phyloP scores from a whole-genome alignment of 768 basidiomycete genomes.

The Rhizopogon vulgaris region DNA sequence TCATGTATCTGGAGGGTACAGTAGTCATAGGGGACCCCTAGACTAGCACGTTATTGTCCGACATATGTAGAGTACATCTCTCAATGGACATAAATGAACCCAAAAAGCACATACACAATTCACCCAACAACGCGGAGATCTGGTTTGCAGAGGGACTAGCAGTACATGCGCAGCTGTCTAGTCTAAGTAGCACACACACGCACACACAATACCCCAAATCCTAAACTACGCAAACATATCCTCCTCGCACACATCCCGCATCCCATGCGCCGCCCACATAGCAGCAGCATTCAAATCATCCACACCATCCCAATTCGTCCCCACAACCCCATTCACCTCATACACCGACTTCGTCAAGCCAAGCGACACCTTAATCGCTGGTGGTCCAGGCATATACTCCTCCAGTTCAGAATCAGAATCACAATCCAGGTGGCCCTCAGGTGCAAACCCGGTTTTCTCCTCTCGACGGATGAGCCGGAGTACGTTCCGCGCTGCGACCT shows the following conservation, averaged over 20 bases:
- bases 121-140: too few relatives aligned
- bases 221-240: conserved; percentile 16
- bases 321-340: conserved; percentile 40
- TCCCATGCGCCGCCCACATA: conserved; percentile 44
- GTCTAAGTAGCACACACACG: too few relatives aligned
- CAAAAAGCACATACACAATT: too few relatives aligned
- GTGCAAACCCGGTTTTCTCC: not conserved
- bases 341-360: conserved; percentile 46
- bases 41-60: too few relatives aligned
- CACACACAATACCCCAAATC: not conserved
- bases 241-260: conserved; percentile 29
- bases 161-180: too few relatives aligned
- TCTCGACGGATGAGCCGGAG: conserved; percentile 34
- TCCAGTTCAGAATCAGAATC: conserved; percentile 24
- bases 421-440: not conserved
- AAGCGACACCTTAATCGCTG: conserved; percentile 58
- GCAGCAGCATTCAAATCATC: conserved; percentile 42
- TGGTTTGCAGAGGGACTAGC: too few relatives aligned
- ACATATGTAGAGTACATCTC: too few relatives aligned
- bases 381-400: conserved; percentile 38
- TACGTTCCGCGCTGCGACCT: conserved; percentile 52
- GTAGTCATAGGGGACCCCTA: too few relatives aligned
- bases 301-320: conserved; percentile 35
- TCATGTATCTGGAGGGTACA: too few relatives aligned
- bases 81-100: too few relatives aligned